Evolutionary conservation across 169 alveolate genomes (phyloP).

Genomic region (Neospora caninum): DNA sequence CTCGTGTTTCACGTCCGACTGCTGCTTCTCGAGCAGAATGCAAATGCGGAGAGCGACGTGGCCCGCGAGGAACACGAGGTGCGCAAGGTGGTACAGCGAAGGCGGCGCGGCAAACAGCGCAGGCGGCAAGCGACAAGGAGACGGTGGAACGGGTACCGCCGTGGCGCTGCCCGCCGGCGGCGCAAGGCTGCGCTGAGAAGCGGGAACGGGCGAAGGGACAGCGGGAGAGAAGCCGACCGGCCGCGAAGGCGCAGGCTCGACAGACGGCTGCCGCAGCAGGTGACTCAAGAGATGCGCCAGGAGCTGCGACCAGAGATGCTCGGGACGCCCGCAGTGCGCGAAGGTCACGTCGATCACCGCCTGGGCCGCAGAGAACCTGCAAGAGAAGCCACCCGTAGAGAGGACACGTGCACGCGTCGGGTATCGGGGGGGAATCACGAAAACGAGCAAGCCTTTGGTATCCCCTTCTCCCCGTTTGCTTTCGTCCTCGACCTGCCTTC

Average conservation of each 20-base stretch:
- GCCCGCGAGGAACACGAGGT: constrained; percentile 41
- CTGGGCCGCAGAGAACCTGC: constrained; percentile 54
- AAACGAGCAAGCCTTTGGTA: too few relatives aligned
- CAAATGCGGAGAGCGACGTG: constrained; percentile 38
- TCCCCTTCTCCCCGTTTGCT: too few relatives aligned
- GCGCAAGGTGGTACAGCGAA: constrained; percentile 29
- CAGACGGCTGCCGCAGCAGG: not conserved
- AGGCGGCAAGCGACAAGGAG: not conserved
- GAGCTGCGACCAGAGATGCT: constrained; percentile 32
- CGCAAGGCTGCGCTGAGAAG: not conserved
- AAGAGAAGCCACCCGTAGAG: not conserved
- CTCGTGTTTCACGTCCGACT: constrained; percentile 32
- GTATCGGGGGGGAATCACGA: too few relatives aligned
- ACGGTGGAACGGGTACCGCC: not conserved
- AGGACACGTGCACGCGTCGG: too few relatives aligned
- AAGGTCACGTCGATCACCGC: constrained; percentile 46
- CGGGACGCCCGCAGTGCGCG: constrained; percentile 43
- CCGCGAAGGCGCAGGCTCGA: not conserved
- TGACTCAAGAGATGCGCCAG: constrained; percentile 12
- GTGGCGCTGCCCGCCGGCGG: not conserved
- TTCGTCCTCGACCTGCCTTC: too few relatives aligned
- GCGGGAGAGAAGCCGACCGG: not conserved
- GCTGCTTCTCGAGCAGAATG: constrained; percentile 40
- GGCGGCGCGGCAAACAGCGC: not conserved
- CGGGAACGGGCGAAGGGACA: not conserved